A percentile compares a stretch with the other conserved stretches of the same genome.
These are phyloP conservation scores for Leccinum rimulosum DNA, from an alignment of 768 basidiomycete species.

Conservation along the genomic window DNA sequence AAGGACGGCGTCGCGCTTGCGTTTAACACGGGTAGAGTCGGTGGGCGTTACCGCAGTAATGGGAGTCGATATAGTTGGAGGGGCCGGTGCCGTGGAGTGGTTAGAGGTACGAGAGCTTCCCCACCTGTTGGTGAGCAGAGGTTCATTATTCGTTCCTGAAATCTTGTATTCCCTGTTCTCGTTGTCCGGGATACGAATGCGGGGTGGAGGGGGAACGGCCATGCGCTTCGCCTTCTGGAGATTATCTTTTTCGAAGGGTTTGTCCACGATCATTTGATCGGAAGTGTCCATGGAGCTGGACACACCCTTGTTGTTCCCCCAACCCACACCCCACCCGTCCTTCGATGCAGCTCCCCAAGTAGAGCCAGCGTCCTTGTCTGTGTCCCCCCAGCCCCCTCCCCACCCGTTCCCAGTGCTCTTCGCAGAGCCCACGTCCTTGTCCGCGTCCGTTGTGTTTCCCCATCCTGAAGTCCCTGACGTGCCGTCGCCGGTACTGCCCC, in stretches of 20 bases:
- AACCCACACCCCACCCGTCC: conserved; percentile 5
- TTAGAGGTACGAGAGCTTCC: conserved; percentile 10
- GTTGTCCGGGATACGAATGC: conserved; percentile 21
- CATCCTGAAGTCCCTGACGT: not conserved
- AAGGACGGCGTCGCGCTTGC: conserved; percentile 20
- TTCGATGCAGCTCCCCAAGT: not conserved
- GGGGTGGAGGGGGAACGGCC: conserved; percentile 21
- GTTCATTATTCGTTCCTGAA: conserved; percentile 26
- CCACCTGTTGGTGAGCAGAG: conserved; percentile 15
- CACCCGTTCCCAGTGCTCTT: not conserved
- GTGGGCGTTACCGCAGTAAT: conserved; percentile 13
- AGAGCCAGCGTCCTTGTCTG: not conserved
- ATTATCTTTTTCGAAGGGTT: not conserved
- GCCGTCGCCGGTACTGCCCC: not conserved
- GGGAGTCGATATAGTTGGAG: conserved; percentile 12
- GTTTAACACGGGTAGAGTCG: conserved; percentile 21
- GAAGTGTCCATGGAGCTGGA: conserved; percentile 4
- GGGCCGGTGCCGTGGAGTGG: conserved; percentile 5
- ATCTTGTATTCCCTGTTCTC: conserved; percentile 14
- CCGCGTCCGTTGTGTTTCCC: not conserved
- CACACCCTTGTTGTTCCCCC: conserved; percentile 2
- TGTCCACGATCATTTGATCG: conserved; percentile 12
- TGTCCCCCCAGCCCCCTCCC: conserved; percentile 1
- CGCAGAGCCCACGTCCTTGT: not conserved
- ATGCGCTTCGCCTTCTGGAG: conserved; percentile 9